Evolutionary conservation across 768 basidiomycete species (phyloP), one percentile per base, ranked within the genome.

Genomic region (Boletus speciosus): DNA sequence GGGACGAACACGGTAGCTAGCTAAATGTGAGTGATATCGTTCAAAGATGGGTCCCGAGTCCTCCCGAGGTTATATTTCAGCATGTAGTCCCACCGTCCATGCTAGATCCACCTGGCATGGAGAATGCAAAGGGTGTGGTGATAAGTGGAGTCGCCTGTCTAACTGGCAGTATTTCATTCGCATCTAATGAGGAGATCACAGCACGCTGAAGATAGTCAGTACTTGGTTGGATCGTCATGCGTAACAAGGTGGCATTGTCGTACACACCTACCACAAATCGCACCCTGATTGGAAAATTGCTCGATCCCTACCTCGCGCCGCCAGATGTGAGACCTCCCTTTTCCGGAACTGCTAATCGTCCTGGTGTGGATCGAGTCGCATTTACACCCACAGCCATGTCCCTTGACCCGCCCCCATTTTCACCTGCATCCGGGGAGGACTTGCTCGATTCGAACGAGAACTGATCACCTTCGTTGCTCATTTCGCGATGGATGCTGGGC

Each of bases 401-500:
- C 49, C 45, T 51, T 12, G 43, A 51, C 7, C 43, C 44, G 43
- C 57, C 57, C 15, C 29, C 55, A 46, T 4, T 32, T 56, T 58
- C 67, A 40, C 51, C 47, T 31, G 46, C 14, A 2, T 36, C 44
- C 2, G 61, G 44, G 12, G 57, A 57, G 5, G 57, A 43, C 36
- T 25, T 53, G 32, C 27, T 61, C 36, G 51, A 49, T 40, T 49
- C 58, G 7, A 67, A 56, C n/a, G 56, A 36, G 16, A 59, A 29
- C 39, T 39, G 44, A 6, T 39, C 46, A 9, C 40, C 57, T n/a
- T 60, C 61, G 4, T 58, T 56, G 37, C 49, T 51, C 14, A 37
- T 42, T 62, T 77, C 76, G 40, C 79, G 73, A 64, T 86, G 84
- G 55, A 85, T 72, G 57, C 85, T 90, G 34, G 85, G 86, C 37